Conservation (phyloP, 148 eudicot species). For the Rhododendron williamsianum region DNA sequence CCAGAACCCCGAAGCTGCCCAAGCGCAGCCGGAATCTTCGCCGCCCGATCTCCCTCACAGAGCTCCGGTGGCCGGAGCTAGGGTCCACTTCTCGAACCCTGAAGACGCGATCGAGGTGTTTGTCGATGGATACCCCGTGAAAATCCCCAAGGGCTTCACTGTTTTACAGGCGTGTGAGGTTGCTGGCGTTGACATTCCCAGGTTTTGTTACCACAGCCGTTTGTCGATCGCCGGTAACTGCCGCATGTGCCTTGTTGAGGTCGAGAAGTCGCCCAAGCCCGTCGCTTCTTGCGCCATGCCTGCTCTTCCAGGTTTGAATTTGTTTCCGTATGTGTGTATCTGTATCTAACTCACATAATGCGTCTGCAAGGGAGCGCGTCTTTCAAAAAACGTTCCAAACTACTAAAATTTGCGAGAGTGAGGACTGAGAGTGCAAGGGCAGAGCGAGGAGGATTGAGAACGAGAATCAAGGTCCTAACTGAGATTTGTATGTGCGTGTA, state of each 20-base stretch:
- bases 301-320: constrained; percentile 76
- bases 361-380: neutral
- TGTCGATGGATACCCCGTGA: constrained; percentile 90
- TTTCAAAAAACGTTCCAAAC: neutral
- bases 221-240: constrained; percentile 94
- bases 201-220: constrained; percentile 81
- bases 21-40: constrained; percentile 22
- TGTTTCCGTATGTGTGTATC: neutral
- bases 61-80: constrained; percentile 64
- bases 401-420: neutral
- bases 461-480: too few relatives aligned
- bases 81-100: constrained; percentile 74
- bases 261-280: constrained; percentile 96
- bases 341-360: neutral
- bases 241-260: constrained; percentile 96
- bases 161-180: constrained; percentile 94
- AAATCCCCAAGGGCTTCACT: constrained; percentile 88
- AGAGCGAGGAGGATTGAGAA: neutral
- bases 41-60: constrained; percentile 48
- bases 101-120: constrained; percentile 94
- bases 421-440: too few relatives aligned
- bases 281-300: constrained; percentile 99
- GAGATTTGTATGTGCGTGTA: too few relatives aligned
- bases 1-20: constrained; percentile 38
- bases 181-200: constrained; percentile 90